Percentiles rank a stretch among this genome's conserved stretches.
phyloP scores from a whole-genome alignment of 2,329 filamentous ascomycete genomes.

The Cyclaneusma minus region DNA sequence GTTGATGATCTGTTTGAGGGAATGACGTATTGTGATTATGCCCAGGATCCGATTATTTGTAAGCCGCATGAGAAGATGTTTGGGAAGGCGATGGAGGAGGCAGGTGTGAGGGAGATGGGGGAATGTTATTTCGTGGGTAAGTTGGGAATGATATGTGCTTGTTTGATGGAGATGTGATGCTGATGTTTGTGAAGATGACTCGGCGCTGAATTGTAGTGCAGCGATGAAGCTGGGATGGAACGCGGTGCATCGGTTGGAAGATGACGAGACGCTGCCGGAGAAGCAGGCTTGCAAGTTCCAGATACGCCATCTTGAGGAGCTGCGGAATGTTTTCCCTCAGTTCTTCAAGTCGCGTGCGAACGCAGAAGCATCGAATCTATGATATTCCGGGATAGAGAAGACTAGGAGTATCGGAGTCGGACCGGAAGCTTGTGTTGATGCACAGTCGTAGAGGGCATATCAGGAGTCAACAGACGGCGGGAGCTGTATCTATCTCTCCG shows the following conservation, averaged over 20 bases:
- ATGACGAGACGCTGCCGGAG: constrained; percentile 45
- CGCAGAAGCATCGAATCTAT: no score
- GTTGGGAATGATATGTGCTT: constrained; percentile 25
- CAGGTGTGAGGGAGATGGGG: constrained; percentile 48
- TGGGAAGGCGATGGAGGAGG: constrained; percentile 75
- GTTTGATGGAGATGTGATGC: constrained; percentile 2
- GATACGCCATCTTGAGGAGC: constrained; percentile 59
- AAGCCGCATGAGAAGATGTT: constrained; percentile 79
- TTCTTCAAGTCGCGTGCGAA: constrained; percentile 70
- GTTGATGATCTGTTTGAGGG: constrained; percentile 88
- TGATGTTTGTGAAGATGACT: constrained; percentile 55
- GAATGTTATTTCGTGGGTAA: constrained; percentile 88
- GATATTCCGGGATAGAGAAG: no score
- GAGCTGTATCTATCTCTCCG: no score
- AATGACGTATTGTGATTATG: constrained; percentile 89
- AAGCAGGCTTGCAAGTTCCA: constrained; percentile 56
- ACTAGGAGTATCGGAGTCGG: no score
- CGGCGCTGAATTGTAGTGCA: constrained; percentile 62
- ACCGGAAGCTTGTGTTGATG: no score
- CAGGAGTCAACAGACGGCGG: no score
- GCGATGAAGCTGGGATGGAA: constrained; percentile 76
- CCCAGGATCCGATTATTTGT: constrained; percentile 56
- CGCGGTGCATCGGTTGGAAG: constrained; percentile 72
- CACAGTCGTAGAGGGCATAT: no score
- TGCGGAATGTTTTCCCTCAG: constrained; percentile 64